Evolutionary conservation across 1,284 basidiomycete species (phyloP).

Genomic region (Apiotrichum gracile): DNA sequence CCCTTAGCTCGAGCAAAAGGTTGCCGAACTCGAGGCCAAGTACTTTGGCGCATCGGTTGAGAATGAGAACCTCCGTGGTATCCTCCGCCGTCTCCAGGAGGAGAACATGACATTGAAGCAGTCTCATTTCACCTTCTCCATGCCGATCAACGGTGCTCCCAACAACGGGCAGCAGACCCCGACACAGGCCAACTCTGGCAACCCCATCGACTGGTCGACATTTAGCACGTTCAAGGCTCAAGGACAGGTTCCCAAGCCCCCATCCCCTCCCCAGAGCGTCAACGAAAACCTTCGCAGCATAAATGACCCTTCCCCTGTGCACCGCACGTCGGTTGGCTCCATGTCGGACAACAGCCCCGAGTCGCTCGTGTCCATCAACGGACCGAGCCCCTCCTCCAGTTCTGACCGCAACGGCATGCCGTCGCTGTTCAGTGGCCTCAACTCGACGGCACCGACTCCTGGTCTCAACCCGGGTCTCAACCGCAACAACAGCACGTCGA

Average conservation of each 20-base stretch:
- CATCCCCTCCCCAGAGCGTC: constrained; percentile 32
- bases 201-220: constrained; percentile 17
- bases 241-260: constrained; percentile 28
- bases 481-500: constrained; percentile 2
- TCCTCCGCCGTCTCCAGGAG: constrained; percentile 45
- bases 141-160: constrained; percentile 29
- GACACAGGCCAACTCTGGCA: not conserved
- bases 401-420: constrained; percentile 4
- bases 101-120: constrained; percentile 47
- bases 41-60: constrained; percentile 42
- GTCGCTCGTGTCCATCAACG: constrained; percentile 27
- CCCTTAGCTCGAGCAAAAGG: constrained; percentile 45
- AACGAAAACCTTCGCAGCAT: constrained; percentile 33
- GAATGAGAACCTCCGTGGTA: constrained; percentile 46
- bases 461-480: not conserved
- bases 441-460: not conserved
- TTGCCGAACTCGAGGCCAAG: constrained; percentile 43
- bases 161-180: constrained; percentile 9
- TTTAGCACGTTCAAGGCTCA: constrained; percentile 10
- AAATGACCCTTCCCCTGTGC: constrained; percentile 21
- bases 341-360: constrained; percentile 25
- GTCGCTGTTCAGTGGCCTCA: constrained; percentile 13
- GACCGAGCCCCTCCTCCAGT: constrained; percentile 11
- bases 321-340: not conserved
- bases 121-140: constrained; percentile 45